These are phyloP conservation scores for Solanum gracilifrons DNA, from an alignment of 257 asterid species.

Conservation along the genomic window DNA sequence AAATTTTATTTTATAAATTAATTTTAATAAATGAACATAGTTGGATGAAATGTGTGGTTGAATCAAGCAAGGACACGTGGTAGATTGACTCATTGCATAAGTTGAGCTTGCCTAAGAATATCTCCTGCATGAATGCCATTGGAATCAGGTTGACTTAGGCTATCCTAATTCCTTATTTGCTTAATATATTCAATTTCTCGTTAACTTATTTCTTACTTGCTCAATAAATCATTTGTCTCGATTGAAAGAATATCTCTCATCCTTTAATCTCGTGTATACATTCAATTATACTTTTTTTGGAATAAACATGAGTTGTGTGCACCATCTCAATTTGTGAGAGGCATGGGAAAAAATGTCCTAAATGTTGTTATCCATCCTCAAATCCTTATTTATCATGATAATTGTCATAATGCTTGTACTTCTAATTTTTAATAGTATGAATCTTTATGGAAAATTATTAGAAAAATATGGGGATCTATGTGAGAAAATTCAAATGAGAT, in stretches of 20 bases:
- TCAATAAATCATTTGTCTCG: no score
- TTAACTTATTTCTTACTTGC: not conserved
- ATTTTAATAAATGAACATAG: not conserved
- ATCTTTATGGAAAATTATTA: no score
- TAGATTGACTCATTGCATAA: not conserved
- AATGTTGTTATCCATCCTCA: not conserved
- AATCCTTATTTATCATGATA: no score
- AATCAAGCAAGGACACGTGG: not conserved
- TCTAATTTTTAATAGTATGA: no score
- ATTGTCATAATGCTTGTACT: no score
- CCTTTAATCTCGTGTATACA: not conserved
- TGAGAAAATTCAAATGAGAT: no score
- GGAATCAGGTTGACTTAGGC: not conserved
- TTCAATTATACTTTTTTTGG: not conserved
- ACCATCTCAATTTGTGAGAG: not conserved
- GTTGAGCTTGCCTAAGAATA: not conserved
- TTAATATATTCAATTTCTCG: no score
- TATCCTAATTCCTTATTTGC: not conserved
- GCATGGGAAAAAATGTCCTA: not conserved
- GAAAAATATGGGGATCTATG: no score
- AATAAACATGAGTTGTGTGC: not conserved
- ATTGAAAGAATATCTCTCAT: no score
- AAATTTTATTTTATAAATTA: no score
- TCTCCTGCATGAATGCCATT: no score
- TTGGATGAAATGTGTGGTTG: not conserved